Conservation (phyloP, 2,329 filamentous ascomycete genomes). For the Venturia asperata region DNA sequence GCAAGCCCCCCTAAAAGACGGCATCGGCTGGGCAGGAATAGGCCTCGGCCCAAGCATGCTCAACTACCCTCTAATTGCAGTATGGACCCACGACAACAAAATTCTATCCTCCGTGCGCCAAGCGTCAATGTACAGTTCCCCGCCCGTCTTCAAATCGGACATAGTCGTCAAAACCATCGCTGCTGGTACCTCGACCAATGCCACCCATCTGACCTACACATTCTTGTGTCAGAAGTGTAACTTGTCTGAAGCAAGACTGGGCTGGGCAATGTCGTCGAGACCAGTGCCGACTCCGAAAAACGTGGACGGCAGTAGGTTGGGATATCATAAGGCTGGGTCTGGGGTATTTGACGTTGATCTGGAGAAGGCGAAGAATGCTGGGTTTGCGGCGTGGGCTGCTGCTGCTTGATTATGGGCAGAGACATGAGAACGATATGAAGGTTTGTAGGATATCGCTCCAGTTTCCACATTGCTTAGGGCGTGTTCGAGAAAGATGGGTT, state of each 20-base stretch:
- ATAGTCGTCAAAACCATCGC: conserved; percentile 11
- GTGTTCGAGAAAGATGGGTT: no score
- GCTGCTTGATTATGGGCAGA: not conserved
- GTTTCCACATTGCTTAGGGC: no score
- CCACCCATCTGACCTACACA: conserved; percentile 1
- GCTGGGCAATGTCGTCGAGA: not conserved
- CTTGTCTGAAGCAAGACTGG: not conserved
- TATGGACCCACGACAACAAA: conserved; percentile 4
- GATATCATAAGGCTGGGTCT: not conserved
- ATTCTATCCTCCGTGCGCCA: not conserved
- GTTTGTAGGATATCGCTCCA: no score
- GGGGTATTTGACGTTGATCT: not conserved
- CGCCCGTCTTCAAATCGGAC: not conserved
- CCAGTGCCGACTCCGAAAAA: not conserved
- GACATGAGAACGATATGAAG: not conserved
- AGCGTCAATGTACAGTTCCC: not conserved
- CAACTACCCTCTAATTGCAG: not conserved
- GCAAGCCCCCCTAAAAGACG: not conserved
- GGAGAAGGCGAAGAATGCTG: conserved; percentile 6
- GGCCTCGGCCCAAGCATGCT: conserved; percentile 3
- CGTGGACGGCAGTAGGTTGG: not conserved
- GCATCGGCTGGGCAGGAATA: conserved; percentile 14
- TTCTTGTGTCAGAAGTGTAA: not conserved
- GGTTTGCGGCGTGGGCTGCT: conserved; percentile 12
- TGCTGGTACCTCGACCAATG: not conserved